phyloP scores from a whole-genome alignment of 495 filamentous ascomycete species.

The Zalerion maritima region DNA sequence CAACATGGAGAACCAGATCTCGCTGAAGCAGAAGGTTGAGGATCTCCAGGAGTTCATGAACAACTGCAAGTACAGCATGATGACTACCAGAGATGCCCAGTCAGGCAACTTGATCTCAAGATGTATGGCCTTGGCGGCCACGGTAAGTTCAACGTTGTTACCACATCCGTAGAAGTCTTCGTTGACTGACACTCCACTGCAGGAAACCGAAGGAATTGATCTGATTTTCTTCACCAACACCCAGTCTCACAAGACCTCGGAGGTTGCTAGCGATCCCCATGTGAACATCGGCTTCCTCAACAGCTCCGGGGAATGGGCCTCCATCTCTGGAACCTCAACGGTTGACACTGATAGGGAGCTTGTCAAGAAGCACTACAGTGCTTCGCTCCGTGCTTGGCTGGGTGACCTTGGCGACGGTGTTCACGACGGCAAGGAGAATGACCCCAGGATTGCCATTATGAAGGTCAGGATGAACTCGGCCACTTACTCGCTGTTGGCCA shows the following conservation, averaged over 20 bases:
- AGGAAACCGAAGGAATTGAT: conserved; percentile 71
- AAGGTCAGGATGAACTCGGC: conserved; percentile 46
- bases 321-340: conserved; percentile 54
- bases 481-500: conserved; percentile 42
- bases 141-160: conserved; percentile 33
- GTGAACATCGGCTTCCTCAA: conserved; percentile 82
- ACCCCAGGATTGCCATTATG: conserved; percentile 67
- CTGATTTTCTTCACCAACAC: conserved; percentile 91
- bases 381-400: conserved; percentile 68
- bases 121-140: conserved; percentile 83
- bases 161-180: not conserved
- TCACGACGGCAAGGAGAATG: conserved; percentile 68
- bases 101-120: conserved; percentile 54
- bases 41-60: conserved; percentile 55
- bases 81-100: conserved; percentile 45
- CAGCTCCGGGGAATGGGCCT: conserved; percentile 57
- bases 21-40: conserved; percentile 64
- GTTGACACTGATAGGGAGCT: conserved; percentile 52
- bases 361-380: conserved; percentile 66
- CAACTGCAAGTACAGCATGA: conserved; percentile 64
- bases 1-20: conserved; percentile 46
- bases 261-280: conserved; percentile 58
- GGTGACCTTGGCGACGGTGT: conserved; percentile 81
- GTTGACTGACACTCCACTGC: not conserved
- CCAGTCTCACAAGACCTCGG: conserved; percentile 81